Evolutionary conservation across 257 asterid genomes (phyloP).

Genomic region (Rehmannia glutinosa): DNA sequence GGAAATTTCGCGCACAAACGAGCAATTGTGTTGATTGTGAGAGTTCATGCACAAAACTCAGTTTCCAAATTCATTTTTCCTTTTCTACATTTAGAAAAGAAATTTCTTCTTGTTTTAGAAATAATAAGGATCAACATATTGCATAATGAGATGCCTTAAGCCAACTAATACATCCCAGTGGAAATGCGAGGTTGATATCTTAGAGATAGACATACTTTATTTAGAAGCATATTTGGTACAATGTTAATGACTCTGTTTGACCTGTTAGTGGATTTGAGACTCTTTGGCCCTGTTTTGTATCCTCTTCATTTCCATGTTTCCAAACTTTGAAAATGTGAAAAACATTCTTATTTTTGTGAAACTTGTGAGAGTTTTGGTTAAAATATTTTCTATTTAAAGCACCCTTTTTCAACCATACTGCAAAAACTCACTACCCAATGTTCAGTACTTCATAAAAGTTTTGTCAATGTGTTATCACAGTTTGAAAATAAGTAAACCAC

Average conservation of each 20-base stretch:
- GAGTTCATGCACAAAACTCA: neutral
- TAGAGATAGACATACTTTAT: neutral
- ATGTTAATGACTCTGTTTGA: neutral
- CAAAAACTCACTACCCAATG: no score
- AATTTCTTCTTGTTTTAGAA: neutral
- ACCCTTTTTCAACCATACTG: neutral
- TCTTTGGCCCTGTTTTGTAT: neutral
- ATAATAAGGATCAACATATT: neutral
- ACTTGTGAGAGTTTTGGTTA: neutral
- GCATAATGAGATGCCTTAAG: neutral
- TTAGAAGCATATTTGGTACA: neutral
- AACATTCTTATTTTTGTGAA: neutral
- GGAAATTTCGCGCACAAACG: neutral
- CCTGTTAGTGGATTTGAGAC: neutral
- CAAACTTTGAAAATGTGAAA: neutral
- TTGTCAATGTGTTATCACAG: neutral
- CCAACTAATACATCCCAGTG: neutral
- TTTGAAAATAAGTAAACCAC: neutral
- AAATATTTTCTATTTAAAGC: neutral
- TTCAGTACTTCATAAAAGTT: no score
- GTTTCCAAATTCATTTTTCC: neutral
- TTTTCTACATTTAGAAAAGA: neutral
- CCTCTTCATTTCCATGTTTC: neutral
- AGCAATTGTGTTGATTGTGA: neutral
- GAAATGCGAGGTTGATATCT: neutral